Evolutionary conservation across 1,284 basidiomycete genomes (phyloP).

Genomic region (Paramarasmius palmivorus): DNA sequence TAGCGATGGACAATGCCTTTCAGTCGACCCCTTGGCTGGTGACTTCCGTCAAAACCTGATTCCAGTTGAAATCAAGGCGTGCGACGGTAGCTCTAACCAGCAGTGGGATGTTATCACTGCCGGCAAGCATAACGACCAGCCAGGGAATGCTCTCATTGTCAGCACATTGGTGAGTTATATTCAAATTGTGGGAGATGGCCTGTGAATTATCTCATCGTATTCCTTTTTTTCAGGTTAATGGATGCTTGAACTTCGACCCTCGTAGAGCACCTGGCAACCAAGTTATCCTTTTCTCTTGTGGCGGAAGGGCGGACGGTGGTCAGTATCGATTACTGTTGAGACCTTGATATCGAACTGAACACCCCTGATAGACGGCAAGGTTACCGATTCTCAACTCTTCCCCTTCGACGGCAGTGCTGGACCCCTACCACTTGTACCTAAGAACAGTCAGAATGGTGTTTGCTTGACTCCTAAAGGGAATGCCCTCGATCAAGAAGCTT

Average conservation of each 20-base stretch:
- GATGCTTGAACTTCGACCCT: constrained; percentile 24
- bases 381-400: constrained; percentile 25
- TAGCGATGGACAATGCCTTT: constrained; percentile 19
- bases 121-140: constrained; percentile 17
- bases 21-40: constrained; percentile 19
- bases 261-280: constrained; percentile 23
- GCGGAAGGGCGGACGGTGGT: constrained; percentile 26
- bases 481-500: constrained; percentile 14
- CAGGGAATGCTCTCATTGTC: constrained; percentile 16
- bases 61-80: constrained; percentile 17
- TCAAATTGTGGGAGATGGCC: not conserved
- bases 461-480: constrained; percentile 19
- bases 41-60: constrained; percentile 26
- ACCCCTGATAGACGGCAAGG: constrained; percentile 15
- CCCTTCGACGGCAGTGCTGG: constrained; percentile 15
- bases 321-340: not conserved
- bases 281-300: constrained; percentile 25
- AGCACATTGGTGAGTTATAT: constrained; percentile 15
- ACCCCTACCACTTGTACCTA: constrained; percentile 14
- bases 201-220: not conserved
- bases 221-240: constrained; percentile 10
- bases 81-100: constrained; percentile 21
- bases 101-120: constrained; percentile 22
- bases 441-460: constrained; percentile 11
- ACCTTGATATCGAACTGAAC: not conserved